Evolutionary conservation across 2,329 filamentous ascomycete genomes (phyloP), one percentile per base, ranked within the genome.

Genomic region (Sarocladium strictum): DNA sequence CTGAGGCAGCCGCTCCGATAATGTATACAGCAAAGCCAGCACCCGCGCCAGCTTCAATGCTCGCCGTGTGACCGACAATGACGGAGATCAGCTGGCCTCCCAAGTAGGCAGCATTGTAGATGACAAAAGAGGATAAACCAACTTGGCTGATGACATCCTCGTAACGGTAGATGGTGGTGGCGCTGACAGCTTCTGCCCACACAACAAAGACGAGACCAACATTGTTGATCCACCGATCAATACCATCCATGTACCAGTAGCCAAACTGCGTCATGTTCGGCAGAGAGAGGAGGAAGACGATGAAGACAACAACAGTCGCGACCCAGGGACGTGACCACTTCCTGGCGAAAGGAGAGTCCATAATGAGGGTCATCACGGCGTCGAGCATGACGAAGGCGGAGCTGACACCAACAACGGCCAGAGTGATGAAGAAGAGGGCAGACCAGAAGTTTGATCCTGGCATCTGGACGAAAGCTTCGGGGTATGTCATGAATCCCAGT

Each of bases 361-460:
- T 72, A 15, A 75, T 66, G 58, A 80, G 61, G 0, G 79, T 82
- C 12, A 76, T 75, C 0, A 76, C 66, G 1, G 74, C 75, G 56
- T 80, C 77, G 29, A 80, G 66, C 69, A 80, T 76, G 23, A 76
- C 77, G 53, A 79, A 80, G 0, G 76, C 74, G 0, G 76, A 81
- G 26, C 73, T 78, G 43, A 81, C 76, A 0, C 78, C 79, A 0
- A 82, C 72, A 0, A 81, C 72, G 1, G 78, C 71, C 2, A 82
- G 60, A 0, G 78, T 81, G 17, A 81, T 71, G 59, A 83, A 81
- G 10, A 81, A 69, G 0, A 80, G 64, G 0, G 78, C 66, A 0
- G 78, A 76, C 74, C 77, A 82, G 55, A 77, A 79, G 54, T 80
- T 80, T 1, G 78, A 68, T 0, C 73, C 78, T 0, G 78, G 79